phyloP scores from a whole-genome alignment of 345 rosid genomes.

The Mangifera indica region DNA sequence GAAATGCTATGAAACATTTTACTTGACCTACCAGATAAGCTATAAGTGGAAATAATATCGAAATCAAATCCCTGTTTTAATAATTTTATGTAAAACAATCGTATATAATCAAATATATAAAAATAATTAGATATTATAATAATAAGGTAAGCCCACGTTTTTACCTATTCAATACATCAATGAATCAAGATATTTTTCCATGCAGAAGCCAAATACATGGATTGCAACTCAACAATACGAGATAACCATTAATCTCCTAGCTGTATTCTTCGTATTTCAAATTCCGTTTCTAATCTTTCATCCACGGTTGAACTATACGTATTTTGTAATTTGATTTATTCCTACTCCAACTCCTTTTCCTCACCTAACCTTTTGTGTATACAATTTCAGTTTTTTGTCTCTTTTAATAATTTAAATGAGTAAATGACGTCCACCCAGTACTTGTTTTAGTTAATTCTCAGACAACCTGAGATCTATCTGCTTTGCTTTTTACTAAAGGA shows the following conservation, averaged over 20 bases:
- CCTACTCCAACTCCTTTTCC: conserved; percentile 7
- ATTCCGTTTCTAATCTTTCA: background rate
- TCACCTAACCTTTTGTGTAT: conserved; percentile 15
- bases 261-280: too few relatives aligned
- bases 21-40: too few relatives aligned
- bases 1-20: too few relatives aligned
- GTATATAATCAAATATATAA: too few relatives aligned
- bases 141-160: too few relatives aligned
- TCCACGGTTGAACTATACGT: too few relatives aligned
- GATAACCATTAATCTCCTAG: background rate
- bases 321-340: background rate
- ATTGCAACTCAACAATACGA: background rate
- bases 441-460: background rate
- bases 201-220: background rate
- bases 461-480: background rate
- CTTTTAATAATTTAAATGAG: too few relatives aligned
- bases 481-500: background rate
- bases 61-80: background rate
- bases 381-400: too few relatives aligned
- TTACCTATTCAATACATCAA: conserved; percentile 12
- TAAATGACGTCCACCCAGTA: background rate
- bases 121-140: too few relatives aligned
- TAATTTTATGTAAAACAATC: background rate
- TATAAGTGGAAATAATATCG: too few relatives aligned
- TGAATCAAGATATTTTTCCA: background rate